Percentiles rank a stretch among this genome's conserved stretches.
Conservation (phyloP, 1,139 yeast genomes). For the Pneumocystis wakefieldiae region DNA sequence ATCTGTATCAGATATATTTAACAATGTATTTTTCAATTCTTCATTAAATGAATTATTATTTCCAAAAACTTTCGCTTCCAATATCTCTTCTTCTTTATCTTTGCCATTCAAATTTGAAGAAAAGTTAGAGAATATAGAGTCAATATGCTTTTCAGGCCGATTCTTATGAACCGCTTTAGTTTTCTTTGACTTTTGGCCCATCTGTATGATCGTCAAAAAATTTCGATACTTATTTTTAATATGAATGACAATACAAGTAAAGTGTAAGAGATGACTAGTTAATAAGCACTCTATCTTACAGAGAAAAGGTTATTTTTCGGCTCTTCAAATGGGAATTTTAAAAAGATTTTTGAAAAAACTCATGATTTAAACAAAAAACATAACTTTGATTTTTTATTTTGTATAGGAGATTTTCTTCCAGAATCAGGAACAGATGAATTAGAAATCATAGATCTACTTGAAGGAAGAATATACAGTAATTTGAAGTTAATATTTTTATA, state of each 20-base stretch:
- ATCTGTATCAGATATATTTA: conserved; percentile 10
- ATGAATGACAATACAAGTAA: neutral
- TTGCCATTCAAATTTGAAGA: conserved; percentile 26
- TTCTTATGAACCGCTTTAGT: neutral
- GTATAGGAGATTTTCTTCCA: conserved; percentile 10
- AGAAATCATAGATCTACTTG: conserved; percentile 2
- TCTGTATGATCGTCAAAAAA: neutral
- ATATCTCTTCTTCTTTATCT: conserved; percentile 62
- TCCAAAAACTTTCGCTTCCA: conserved; percentile 82
- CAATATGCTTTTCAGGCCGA: neutral
- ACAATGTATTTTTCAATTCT: conserved; percentile 31
- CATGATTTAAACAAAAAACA: conserved; percentile 6
- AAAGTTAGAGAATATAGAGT: neutral
- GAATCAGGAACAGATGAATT: neutral
- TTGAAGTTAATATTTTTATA: neutral
- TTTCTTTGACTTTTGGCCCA: neutral
- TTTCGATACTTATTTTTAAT: neutral
- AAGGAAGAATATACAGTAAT: neutral
- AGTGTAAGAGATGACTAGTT: neutral
- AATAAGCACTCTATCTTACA: neutral
- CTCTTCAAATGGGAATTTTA: conserved; percentile 5
- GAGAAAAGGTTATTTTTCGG: conserved; percentile 6
- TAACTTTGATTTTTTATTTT: conserved; percentile 8
- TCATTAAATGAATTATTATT: conserved; percentile 60
- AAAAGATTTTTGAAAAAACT: conserved; percentile 8